Percentiles rank a stretch among this genome's conserved stretches.
phyloP scores from a whole-genome alignment of 2,329 filamentous ascomycete genomes.

The Teratosphaeria nubilosa region DNA sequence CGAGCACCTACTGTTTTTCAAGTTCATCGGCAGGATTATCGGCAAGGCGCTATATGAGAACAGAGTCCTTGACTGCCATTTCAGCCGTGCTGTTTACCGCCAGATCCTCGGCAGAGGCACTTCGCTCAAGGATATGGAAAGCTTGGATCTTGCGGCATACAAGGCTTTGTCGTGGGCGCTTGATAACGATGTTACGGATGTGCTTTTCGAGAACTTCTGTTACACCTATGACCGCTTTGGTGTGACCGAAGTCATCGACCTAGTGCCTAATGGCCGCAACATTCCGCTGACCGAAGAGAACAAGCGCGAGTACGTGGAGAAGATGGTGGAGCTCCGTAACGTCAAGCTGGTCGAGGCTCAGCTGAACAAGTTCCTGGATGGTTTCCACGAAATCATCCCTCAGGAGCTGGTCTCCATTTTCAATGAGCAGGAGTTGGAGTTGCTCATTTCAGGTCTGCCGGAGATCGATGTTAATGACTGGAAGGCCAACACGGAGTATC shows the following conservation, averaged over 20 bases:
- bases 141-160: slow-evolving; percentile 96
- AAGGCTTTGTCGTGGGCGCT: slow-evolving; percentile 98
- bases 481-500: slow-evolving; percentile 98
- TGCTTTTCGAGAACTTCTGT: slow-evolving; percentile 93
- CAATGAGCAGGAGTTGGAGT: slow-evolving; percentile 93
- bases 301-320: slow-evolving; percentile 93
- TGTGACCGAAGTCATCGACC: slow-evolving; percentile 74
- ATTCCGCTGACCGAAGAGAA: slow-evolving; percentile 94
- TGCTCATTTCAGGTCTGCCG: slow-evolving; percentile 90
- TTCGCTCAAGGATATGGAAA: slow-evolving; percentile 98
- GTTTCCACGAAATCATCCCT: slow-evolving; percentile 97
- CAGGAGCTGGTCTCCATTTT: slow-evolving; percentile 92
- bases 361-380: slow-evolving; percentile 70
- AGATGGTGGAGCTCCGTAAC: slow-evolving; percentile 89
- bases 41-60: slow-evolving; percentile 96
- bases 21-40: slow-evolving; percentile 97
- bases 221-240: slow-evolving; percentile 92
- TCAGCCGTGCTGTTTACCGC: slow-evolving; percentile 97
- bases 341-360: slow-evolving; percentile 88
- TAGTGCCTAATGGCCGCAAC: slow-evolving; percentile 79
- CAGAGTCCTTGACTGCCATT: slow-evolving; percentile 93
- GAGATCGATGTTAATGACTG: slow-evolving; percentile 98
- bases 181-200: slow-evolving; percentile 95
- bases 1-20: slow-evolving; percentile 96
- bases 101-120: slow-evolving; percentile 89